Percentiles rank a stretch among this genome's conserved stretches.
These are phyloP conservation scores for Penicillium occitanis DNA, from an alignment of 2,329 filamentous ascomycete genomes.

Conservation along the genomic window DNA sequence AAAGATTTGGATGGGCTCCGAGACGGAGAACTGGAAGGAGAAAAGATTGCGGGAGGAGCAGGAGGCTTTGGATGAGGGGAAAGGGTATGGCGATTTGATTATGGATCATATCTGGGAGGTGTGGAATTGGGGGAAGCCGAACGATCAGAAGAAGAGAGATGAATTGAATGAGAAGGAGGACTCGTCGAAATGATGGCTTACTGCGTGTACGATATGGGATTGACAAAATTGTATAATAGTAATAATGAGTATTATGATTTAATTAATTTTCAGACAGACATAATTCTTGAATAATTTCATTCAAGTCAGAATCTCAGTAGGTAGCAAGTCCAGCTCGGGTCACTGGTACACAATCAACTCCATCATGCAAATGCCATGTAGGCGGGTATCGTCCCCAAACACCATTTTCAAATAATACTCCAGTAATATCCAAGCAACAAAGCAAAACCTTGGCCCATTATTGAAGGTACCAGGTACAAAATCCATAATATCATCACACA, in stretches of 20 bases:
- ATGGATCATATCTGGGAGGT: slow-evolving; percentile 50
- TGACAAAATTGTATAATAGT: background rate
- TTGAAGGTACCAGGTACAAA: background rate
- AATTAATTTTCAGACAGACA: background rate
- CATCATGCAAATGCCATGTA: background rate
- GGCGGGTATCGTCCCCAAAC: background rate
- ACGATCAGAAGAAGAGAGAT: slow-evolving; percentile 22
- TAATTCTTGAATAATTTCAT: background rate
- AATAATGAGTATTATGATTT: slow-evolving; percentile 1
- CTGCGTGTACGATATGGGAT: background rate
- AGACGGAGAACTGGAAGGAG: slow-evolving; percentile 47
- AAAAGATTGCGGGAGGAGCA: slow-evolving; percentile 43
- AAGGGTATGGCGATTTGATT: slow-evolving; percentile 48
- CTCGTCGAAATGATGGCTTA: background rate
- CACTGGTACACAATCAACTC: background rate
- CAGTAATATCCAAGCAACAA: background rate
- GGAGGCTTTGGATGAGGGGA: slow-evolving; percentile 44
- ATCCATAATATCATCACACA: background rate
- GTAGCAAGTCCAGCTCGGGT: slow-evolving; percentile 1
- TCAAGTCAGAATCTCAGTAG: background rate
- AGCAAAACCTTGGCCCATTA: background rate
- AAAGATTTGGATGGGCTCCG: slow-evolving; percentile 43
- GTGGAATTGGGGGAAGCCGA: slow-evolving; percentile 41
- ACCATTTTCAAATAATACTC: background rate
- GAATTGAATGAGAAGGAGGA: slow-evolving; percentile 7